Percentiles rank a stretch among this genome's conserved stretches.
phyloP scores from a whole-genome alignment of 1,139 yeast genomes.

The Hansenula lynferdii region DNA sequence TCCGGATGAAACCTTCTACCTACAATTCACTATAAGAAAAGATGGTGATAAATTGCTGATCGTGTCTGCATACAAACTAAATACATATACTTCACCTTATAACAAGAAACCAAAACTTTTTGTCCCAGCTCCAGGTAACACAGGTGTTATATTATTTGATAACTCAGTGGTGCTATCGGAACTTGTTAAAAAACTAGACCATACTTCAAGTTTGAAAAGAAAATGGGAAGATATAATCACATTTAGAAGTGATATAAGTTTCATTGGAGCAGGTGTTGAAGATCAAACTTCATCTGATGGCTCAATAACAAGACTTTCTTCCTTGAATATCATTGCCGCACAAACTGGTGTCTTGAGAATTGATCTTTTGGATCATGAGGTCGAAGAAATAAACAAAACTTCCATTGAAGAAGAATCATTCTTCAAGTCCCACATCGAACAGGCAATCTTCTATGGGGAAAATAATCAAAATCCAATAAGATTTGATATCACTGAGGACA shows the following conservation, averaged over 20 bases:
- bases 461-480: conserved; percentile 43
- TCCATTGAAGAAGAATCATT: conserved; percentile 29
- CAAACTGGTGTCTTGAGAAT: conserved; percentile 61
- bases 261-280: conserved; percentile 62
- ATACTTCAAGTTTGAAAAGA: conserved; percentile 35
- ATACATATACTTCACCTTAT: conserved; percentile 32
- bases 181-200: conserved; percentile 44
- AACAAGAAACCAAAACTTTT: conserved; percentile 41
- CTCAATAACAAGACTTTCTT: conserved; percentile 28
- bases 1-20: conserved; percentile 32
- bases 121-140: conserved; percentile 56
- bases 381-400: conserved; percentile 8
- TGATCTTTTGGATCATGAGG: conserved; percentile 33
- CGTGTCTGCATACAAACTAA: conserved; percentile 56
- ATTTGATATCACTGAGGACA: conserved; percentile 44
- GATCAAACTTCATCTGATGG: conserved; percentile 18
- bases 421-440: conserved; percentile 72
- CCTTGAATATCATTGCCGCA: conserved; percentile 51
- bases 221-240: conserved; percentile 78
- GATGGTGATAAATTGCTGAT: conserved; percentile 49
- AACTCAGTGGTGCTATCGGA: conserved; percentile 66
- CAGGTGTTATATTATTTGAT: conserved; percentile 60
- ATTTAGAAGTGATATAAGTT: conserved; percentile 46
- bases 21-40: conserved; percentile 51
- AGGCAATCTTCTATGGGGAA: conserved; percentile 56